Base-by-base conservation (phyloP, 495 filamentous ascomycete genomes). In the Neurospora tetrasperma region DNA sequence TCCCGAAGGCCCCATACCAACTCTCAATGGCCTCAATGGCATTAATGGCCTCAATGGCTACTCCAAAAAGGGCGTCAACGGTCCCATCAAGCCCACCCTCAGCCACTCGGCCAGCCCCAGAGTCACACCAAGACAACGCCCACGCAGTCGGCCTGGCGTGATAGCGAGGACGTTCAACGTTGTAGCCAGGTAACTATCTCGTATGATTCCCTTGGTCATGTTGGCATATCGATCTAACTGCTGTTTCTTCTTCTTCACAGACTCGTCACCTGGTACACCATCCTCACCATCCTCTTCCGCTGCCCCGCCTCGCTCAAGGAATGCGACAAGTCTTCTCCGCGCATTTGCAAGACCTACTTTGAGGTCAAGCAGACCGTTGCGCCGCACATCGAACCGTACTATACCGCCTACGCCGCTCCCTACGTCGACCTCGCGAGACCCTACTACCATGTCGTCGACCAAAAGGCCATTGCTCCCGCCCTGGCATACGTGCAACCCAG, bases 361-460 rank as follows among this genome's bases (percentile, higher is more conserved):
- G 85, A 89, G 69, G 82, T 89, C 70, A 89, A 90, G 72, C 87
- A 90, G 4, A 85, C 90, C 46, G 82, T 93, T 68, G 81, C 87
- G 39, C 96, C 96, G 9, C 90, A 96, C 78, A 75, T 96, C 42
- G 85, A 89, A 66, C 96, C 96, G 31, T 98, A 97, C 82, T 98
- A 97, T 79, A 84, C 94, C 73, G 78, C 86, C 42, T 97, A 97
- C 76, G 90, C 90, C 7, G 91, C 91, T 3, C 93, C 92, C 14
- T 93, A 97, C 76, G 88, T 97, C 69, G 88, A 94, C n/a, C 77
- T 87, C 35, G 91, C 87, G 38, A 87, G 88, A 42, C 94, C 94
- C 0, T 96, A 97, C 79, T 89, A 92, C 75, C 76, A 89, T 14
- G 83, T 85, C 3, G 79, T 94, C 74, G 88, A 96, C 74, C 80